These are phyloP conservation scores for Zarea fungicola DNA, from an alignment of 2,329 filamentous ascomycete genomes.

Conservation along the genomic window DNA sequence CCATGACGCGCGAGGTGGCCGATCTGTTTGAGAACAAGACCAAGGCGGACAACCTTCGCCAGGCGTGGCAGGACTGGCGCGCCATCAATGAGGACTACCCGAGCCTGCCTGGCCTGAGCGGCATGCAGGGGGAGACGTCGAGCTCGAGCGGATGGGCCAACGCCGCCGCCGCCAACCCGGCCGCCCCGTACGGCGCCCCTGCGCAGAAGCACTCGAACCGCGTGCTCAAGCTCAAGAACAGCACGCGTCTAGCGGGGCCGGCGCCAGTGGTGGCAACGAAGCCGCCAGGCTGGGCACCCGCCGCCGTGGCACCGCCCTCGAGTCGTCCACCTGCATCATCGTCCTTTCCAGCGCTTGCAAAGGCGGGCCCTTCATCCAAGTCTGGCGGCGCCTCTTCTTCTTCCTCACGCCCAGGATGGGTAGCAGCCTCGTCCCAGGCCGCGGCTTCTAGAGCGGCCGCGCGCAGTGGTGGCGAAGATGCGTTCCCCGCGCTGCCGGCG, in stretches of 20 bases:
- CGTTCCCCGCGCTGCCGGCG: conserved; percentile 77
- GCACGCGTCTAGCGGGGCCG: conserved; percentile 40
- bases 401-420: conserved; percentile 20
- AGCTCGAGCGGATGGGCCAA: conserved; percentile 54
- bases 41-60: conserved; percentile 69
- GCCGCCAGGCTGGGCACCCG: conserved; percentile 22
- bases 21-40: conserved; percentile 82
- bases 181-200: conserved; percentile 31
- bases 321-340: conserved; percentile 21
- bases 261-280: conserved; percentile 19
- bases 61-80: conserved; percentile 92
- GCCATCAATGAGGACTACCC: conserved; percentile 96
- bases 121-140: conserved; percentile 58
- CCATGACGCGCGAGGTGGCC: conserved; percentile 82
- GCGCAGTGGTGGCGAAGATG: conserved; percentile 46
- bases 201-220: conserved; percentile 47
- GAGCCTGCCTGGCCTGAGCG: conserved; percentile 70
- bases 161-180: conserved; percentile 55
- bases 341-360: conserved; percentile 36
- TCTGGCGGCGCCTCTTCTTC: background rate
- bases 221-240: conserved; percentile 56
- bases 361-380: conserved; percentile 11
- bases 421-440: conserved; percentile 13
- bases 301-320: conserved; percentile 12
- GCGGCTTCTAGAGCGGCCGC: conserved; percentile 14